Base-by-base conservation (phyloP, 1,284 basidiomycete species). In the Trichosporon ovoides region DNA sequence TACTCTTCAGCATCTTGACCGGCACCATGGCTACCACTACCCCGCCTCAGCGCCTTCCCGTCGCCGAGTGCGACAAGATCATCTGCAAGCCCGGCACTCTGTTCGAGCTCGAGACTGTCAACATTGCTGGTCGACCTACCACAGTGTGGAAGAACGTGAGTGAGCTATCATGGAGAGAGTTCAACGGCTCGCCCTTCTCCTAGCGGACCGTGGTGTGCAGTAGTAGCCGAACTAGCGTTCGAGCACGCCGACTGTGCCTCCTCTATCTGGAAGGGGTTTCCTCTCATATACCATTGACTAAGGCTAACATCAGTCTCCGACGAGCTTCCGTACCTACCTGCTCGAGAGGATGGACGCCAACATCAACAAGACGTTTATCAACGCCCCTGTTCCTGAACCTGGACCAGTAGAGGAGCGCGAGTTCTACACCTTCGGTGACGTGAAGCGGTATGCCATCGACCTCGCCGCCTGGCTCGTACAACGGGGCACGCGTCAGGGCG, bases 141-240 rank as follows among this genome's bases (percentile, higher is more conserved):
- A 58, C n/a, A 57, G 68, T 33, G 55, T 75, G 72, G 72, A 75
- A 74, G 63, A 63, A 71, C 60, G 74, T 74, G 43, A 52, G 70
- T 63, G 12, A 14, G n/a, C n/a, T n/a, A n/a, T n/a, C n/a, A n/a
- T n/a, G n/a, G n/a, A n/a, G n/a, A n/a, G n/a, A n/a, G n/a, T n/a
- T n/a, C n/a, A n/a, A n/a, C n/a, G n/a, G n/a, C n/a, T n/a, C n/a
- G n/a, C n/a, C n/a, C n/a, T n/a, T n/a, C n/a, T n/a, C n/a, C n/a
- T n/a, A n/a, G n/a, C n/a, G n/a, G n/a, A n/a, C n/a, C n/a, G n/a
- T n/a, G n/a, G n/a, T n/a, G n/a, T n/a, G n/a, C n/a, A n/a, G n/a
- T n/a, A n/a, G n/a, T n/a, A n/a, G n/a, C n/a, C n/a, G n/a, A n/a
- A n/a, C n/a, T n/a, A n/a, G n/a, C n/a, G n/a, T n/a, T n/a, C n/a